Conservation (phyloP, 345 rosid species). For the Salix purpurea region DNA sequence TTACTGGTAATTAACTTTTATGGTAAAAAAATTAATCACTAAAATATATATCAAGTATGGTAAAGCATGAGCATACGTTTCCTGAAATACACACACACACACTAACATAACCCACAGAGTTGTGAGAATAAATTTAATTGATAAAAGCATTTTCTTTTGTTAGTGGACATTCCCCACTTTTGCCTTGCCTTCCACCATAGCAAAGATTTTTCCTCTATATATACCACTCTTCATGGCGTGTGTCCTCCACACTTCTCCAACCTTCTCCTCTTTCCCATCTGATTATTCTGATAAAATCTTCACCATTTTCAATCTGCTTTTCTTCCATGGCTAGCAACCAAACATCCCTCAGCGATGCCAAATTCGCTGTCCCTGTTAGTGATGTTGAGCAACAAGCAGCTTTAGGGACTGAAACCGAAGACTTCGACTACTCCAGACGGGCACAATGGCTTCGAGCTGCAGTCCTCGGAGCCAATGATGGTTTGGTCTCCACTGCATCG, state of each 20-base stretch:
- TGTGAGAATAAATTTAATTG: neutral
- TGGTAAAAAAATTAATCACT: neutral
- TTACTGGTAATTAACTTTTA: neutral
- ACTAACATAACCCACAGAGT: neutral
- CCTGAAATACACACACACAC: neutral
- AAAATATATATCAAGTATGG: neutral
- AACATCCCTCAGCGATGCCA: slow-evolving; percentile 26
- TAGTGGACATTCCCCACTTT: slow-evolving; percentile 42
- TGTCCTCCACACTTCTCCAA: slow-evolving; percentile 52
- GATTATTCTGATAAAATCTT: neutral
- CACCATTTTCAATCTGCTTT: neutral
- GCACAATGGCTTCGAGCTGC: slow-evolving; percentile 96
- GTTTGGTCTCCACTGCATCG: slow-evolving; percentile 78
- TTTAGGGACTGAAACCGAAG: slow-evolving; percentile 18
- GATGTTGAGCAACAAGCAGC: slow-evolving; percentile 33
- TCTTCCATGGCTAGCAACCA: slow-evolving; percentile 32
- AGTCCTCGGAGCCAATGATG: slow-evolving; percentile 89
- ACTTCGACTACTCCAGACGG: slow-evolving; percentile 70
- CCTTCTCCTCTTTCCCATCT: slow-evolving; percentile 2
- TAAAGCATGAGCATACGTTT: neutral
- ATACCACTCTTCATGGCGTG: slow-evolving; percentile 53
- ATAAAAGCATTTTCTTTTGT: slow-evolving; percentile 10
- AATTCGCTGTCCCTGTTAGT: slow-evolving; percentile 22
- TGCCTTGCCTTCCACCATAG: slow-evolving; percentile 25
- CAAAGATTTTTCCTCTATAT: slow-evolving; percentile 33